phyloP scores from a whole-genome alignment of 768 basidiomycete genomes.

The Agrocybe pediades region DNA sequence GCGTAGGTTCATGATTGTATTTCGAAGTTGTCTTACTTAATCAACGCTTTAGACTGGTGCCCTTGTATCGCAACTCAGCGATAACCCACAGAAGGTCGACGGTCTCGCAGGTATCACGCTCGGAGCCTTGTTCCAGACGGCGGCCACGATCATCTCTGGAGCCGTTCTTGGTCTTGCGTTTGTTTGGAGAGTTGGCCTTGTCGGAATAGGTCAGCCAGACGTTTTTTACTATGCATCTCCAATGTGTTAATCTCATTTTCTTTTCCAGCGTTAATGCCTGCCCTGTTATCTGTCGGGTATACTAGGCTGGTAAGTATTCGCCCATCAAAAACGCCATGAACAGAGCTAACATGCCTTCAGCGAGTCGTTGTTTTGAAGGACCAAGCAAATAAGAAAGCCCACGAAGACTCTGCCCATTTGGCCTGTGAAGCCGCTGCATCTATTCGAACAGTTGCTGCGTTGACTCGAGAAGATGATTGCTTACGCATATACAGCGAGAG shows the following conservation, averaged over 20 bases:
- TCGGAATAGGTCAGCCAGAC: conserved; percentile 67
- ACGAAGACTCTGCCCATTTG: conserved; percentile 81
- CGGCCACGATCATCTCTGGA: conserved; percentile 70
- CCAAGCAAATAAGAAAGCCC: conserved; percentile 74
- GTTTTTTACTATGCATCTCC: background rate
- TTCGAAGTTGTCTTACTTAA: conserved; percentile 1
- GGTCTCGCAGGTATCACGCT: conserved; percentile 87
- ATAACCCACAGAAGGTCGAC: conserved; percentile 87
- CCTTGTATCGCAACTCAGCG: conserved; percentile 76
- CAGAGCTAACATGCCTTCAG: conserved; percentile 26
- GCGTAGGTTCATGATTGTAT: conserved; percentile 44
- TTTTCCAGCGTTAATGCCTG: conserved; percentile 63
- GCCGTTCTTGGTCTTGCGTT: conserved; percentile 76
- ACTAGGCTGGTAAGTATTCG: conserved; percentile 66
- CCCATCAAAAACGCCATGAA: background rate
- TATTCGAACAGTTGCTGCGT: conserved; percentile 86
- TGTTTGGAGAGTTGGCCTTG: conserved; percentile 77
- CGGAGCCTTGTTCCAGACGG: conserved; percentile 81
- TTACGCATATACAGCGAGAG: conserved; percentile 64
- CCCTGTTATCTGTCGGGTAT: conserved; percentile 73
- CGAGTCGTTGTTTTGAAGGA: conserved; percentile 90
- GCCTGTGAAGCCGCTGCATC: conserved; percentile 91
- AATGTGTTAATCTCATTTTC: background rate
- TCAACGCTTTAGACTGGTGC: conserved; percentile 60
- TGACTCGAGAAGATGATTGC: conserved; percentile 87